Percentiles rank a stretch among this genome's conserved stretches.
Conservation (phyloP, 805 yeast species). For the Cyberlindnera misumaiensis region DNA sequence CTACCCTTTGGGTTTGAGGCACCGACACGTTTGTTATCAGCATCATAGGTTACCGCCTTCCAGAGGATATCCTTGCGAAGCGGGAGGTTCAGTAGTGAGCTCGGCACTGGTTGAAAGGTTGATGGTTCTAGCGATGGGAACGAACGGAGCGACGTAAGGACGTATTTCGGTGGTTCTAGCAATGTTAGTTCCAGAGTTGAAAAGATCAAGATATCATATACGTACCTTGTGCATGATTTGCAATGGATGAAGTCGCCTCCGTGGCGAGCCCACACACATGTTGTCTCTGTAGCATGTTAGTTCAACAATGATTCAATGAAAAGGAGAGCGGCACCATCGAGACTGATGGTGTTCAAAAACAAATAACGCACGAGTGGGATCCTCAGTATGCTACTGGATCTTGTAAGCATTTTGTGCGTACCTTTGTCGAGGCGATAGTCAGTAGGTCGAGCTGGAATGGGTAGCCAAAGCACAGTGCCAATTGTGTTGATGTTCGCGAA, state of each 20-base stretch:
- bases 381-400: slow-evolving; percentile 3
- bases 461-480: too few species aligned
- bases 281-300: slow-evolving; percentile 11
- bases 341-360: background rate
- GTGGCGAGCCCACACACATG: slow-evolving; percentile 19
- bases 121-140: slow-evolving; percentile 92
- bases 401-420: slow-evolving; percentile 4
- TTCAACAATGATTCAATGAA: slow-evolving; percentile 1
- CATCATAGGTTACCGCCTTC: slow-evolving; percentile 91
- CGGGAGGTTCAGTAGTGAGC: slow-evolving; percentile 63
- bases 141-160: slow-evolving; percentile 67
- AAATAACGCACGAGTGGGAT: slow-evolving; percentile 5
- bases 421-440: background rate
- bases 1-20: slow-evolving; percentile 83
- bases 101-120: slow-evolving; percentile 67
- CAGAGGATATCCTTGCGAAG: slow-evolving; percentile 87
- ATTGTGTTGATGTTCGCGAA: too few species aligned
- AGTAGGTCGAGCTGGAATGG: too few species aligned
- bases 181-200: slow-evolving; percentile 13
- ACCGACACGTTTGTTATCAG: slow-evolving; percentile 84
- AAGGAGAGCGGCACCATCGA: too few species aligned
- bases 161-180: slow-evolving; percentile 54
- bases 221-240: slow-evolving; percentile 17
- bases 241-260: slow-evolving; percentile 8
- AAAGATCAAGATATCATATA: background rate